A percentile compares a stretch with the other conserved stretches of the same genome.
Conservation (phyloP, 208 protist genomes). For the Leptomonas seymouri region DNA sequence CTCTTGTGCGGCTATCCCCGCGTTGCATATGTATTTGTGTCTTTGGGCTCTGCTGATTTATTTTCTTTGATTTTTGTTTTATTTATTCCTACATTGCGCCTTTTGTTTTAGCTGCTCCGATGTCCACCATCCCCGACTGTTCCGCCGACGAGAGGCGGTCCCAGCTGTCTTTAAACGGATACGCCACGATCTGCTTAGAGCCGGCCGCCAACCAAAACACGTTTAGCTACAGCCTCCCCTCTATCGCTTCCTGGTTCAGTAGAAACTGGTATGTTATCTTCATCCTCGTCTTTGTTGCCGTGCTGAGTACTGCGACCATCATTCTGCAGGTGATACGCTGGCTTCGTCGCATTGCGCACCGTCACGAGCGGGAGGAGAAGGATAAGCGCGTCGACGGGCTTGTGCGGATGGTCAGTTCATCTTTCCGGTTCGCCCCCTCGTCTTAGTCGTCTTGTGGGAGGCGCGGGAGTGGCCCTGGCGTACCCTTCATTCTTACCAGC, state of each 20-base stretch:
- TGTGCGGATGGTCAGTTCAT: constrained; percentile 13
- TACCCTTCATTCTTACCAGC: too few relatives aligned
- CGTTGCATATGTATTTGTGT: too few relatives aligned
- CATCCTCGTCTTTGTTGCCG: constrained; percentile 19
- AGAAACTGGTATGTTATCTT: constrained; percentile 40
- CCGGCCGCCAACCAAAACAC: constrained; percentile 1
- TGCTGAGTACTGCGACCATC: constrained; percentile 2
- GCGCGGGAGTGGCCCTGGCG: too few relatives aligned
- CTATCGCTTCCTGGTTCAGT: constrained; percentile 27
- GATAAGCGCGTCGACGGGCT: constrained; percentile 8
- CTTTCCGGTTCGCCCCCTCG: not conserved
- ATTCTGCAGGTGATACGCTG: constrained; percentile 28
- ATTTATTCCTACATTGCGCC: too few relatives aligned
- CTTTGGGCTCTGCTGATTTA: too few relatives aligned
- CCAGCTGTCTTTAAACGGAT: not conserved
- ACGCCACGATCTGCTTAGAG: constrained; percentile 19
- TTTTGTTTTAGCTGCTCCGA: too few relatives aligned
- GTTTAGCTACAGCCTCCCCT: constrained; percentile 19
- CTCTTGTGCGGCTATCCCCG: too few relatives aligned
- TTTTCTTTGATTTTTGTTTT: too few relatives aligned
- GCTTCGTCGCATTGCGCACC: constrained; percentile 21
- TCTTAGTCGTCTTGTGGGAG: not conserved
- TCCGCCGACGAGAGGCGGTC: not conserved
- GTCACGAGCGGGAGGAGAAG: constrained; percentile 12
- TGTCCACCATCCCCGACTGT: constrained; percentile 7